Conservation (phyloP, 208 protist species). For the Acanthamoeba triangularis region DNA sequence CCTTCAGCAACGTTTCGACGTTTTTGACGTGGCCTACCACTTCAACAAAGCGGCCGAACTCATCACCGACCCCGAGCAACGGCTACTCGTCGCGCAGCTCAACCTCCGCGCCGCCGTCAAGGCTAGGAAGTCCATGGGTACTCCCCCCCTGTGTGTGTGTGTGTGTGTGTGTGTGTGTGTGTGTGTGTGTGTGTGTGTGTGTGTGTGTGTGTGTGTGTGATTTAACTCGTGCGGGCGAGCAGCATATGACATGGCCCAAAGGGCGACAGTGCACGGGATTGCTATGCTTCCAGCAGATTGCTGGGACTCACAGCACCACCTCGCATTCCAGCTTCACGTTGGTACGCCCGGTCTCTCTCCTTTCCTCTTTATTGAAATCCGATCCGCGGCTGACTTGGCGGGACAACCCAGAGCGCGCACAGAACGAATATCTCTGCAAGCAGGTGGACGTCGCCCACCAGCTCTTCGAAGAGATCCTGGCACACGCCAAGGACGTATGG, state of each 20-base stretch:
- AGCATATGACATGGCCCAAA: slow-evolving; percentile 34
- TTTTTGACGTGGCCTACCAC: slow-evolving; percentile 52
- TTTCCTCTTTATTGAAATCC: not conserved
- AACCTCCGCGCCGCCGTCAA: slow-evolving; percentile 28
- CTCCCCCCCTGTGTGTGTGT: too few relatives aligned
- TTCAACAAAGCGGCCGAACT: not conserved
- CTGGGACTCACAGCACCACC: slow-evolving; percentile 50
- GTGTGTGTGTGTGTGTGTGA: not conserved
- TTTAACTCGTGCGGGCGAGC: not conserved
- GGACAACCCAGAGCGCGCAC: not conserved
- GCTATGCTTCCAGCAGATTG: slow-evolving; percentile 47
- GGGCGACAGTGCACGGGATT: not conserved
- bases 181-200: not conserved
- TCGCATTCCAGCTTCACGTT: slow-evolving; percentile 48
- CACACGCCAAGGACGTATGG: not conserved
- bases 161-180: too few relatives aligned
- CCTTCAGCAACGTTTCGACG: not conserved
- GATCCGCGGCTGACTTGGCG: not conserved
- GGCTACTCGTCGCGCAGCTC: not conserved
- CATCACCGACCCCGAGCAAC: not conserved
- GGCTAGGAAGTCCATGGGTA: slow-evolving; percentile 3
- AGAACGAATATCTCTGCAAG: slow-evolving; percentile 47
- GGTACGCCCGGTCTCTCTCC: not conserved
- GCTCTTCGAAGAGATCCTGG: not conserved
- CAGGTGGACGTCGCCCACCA: not conserved